Base-by-base conservation (phyloP, 139 green algal genomes). In the Spirogloea muscicola region DNA sequence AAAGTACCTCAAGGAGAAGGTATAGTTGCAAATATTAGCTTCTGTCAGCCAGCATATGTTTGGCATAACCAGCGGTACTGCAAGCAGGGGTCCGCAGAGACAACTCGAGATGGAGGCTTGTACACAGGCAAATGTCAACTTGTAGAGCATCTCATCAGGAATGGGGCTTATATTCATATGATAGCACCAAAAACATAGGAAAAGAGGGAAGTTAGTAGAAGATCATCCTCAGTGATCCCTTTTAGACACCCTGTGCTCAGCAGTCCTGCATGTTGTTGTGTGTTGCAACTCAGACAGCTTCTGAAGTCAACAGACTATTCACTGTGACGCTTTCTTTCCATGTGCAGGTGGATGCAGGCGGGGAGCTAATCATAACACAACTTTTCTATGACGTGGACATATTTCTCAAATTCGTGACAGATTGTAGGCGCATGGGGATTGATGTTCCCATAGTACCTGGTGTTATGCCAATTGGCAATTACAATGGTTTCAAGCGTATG, bases 401-500 rank as follows among this genome's bases (percentile, higher is more conserved):
- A 9, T 98, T 93, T 84, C 29, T 96, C 41, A 77, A 94, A 80
- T 96, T 92, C 58, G 84, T 87, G 21, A 68, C 77, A 36, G 83
- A 90, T 68, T 89, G 82, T 79, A 76, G 87, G 3, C 82, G 65
- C 25, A 66, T 90, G 33, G 93, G 90, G 76, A 97, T 98, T 84
- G 87, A 63, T 0, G 84, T 72, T 33, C 93, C 93, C 67, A 97
- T 98, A 82, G 74, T 98, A 48, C 93, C 93, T 61, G 90, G 93
- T 67, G 94, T 98, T 76, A 98, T 98, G 93, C 93, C 93, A 72
- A 92, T 98, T 85, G 93, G 94, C 86, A 94, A 88, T 0, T 97
- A 98, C 59, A 87, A 87, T 37, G 93, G 93, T 58, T 98, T 98
- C 89, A 96, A 96, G 86, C 87, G 93, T 76, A 98, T 98, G 93